These are phyloP conservation scores for Ramaria sp. DNA, from an alignment of 768 basidiomycete genomes.

Conservation along the genomic window DNA sequence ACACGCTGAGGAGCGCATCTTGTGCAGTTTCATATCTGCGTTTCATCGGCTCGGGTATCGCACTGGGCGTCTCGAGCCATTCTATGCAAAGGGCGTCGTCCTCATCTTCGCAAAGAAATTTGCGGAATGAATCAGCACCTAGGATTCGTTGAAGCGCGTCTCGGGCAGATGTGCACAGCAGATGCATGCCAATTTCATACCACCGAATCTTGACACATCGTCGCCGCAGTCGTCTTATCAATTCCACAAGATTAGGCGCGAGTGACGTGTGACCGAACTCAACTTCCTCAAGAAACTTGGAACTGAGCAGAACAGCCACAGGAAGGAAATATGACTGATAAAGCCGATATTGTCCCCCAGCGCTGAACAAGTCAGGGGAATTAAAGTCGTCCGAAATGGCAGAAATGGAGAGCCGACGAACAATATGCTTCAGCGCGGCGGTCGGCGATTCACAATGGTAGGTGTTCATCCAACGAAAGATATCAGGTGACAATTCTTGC, in stretches of 20 bases:
- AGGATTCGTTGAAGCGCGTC: conserved; percentile 1
- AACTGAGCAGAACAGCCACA: not conserved
- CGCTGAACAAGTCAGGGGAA: not conserved
- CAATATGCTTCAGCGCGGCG: not conserved
- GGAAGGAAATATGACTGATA: conserved; percentile 2
- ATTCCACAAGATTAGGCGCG: not conserved
- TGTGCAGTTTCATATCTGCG: not conserved
- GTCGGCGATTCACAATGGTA: not conserved
- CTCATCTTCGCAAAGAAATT: not conserved
- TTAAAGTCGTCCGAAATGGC: conserved; percentile 2
- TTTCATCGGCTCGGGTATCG: not conserved
- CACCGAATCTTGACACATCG: conserved; percentile 6
- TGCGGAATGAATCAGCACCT: not conserved
- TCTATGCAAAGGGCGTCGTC: not conserved
- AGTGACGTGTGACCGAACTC: not conserved
- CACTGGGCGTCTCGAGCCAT: not conserved
- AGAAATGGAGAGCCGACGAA: not conserved
- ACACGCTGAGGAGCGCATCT: conserved; percentile 2
- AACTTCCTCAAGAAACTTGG: conserved; percentile 1
- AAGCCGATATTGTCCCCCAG: not conserved
- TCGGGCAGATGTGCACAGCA: conserved; percentile 1
- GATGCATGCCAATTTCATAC: conserved; percentile 3
- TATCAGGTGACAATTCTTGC: not conserved
- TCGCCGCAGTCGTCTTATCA: not conserved
- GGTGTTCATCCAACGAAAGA: not conserved